Percentiles rank a stretch among this genome's conserved stretches.
Evolutionary conservation across 345 rosid species (phyloP).

Genomic region (Aquilaria yunnanensis): DNA sequence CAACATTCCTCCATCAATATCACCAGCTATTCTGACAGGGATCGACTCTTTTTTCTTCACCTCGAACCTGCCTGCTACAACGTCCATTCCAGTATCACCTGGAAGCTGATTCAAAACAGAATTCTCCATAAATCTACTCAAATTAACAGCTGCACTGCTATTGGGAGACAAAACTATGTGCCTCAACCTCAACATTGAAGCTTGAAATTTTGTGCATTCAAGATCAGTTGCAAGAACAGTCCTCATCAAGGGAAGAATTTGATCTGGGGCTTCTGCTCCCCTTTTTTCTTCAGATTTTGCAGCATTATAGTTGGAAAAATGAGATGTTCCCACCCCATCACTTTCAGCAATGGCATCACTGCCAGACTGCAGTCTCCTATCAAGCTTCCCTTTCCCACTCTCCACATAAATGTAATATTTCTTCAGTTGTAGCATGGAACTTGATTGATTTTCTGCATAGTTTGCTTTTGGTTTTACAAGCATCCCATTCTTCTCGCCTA

Average conservation of each 20-base stretch:
- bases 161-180: conserved; percentile 52
- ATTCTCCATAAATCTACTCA: conserved; percentile 56
- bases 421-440: conserved; percentile 27
- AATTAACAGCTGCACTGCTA: conserved; percentile 36
- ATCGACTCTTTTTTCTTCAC: conserved; percentile 76
- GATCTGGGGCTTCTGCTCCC: conserved; percentile 45
- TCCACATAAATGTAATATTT: conserved; percentile 72
- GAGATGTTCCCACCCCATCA: conserved; percentile 40
- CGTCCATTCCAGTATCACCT: conserved; percentile 73
- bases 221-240: conserved; percentile 80
- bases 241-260: conserved; percentile 47
- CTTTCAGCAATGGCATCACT: conserved; percentile 39
- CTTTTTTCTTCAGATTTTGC: conserved; percentile 46
- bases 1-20: conserved; percentile 69
- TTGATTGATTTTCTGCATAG: conserved; percentile 35
- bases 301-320: conserved; percentile 49
- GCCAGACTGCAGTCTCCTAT: conserved; percentile 31
- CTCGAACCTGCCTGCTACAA: conserved; percentile 66
- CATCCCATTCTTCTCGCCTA: conserved; percentile 52
- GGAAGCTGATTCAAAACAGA: conserved; percentile 57
- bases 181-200: conserved; percentile 85
- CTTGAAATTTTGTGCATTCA: conserved; percentile 85
- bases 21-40: conserved; percentile 93
- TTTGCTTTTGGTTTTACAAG: conserved; percentile 37
- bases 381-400: conserved; percentile 41